A percentile compares a stretch with the other conserved stretches of the same genome.
phyloP scores from a whole-genome alignment of 768 basidiomycete species.

The Hemileccinum rubropunctum region DNA sequence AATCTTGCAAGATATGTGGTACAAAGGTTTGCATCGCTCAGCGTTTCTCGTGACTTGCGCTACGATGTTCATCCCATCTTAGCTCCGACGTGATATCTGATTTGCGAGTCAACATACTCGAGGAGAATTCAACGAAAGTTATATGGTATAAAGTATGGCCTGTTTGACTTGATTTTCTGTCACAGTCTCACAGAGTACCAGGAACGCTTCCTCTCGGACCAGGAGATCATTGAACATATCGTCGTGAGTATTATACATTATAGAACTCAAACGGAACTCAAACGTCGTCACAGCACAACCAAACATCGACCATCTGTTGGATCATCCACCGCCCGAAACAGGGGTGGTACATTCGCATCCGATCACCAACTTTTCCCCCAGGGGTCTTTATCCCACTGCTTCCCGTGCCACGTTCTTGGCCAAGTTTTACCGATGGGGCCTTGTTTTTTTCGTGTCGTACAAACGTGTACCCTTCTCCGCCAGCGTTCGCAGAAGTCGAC shows the following conservation, averaged over 20 bases:
- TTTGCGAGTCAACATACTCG: conserved; percentile 60
- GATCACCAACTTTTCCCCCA: conserved; percentile 68
- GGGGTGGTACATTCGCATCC: conserved; percentile 83
- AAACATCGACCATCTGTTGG: conserved; percentile 67
- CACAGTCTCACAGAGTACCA: conserved; percentile 31
- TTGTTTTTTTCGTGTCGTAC: conserved; percentile 54
- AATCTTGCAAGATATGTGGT: conserved; percentile 32
- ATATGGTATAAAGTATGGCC: conserved; percentile 70
- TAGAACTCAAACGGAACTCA: not conserved
- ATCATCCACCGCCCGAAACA: conserved; percentile 74
- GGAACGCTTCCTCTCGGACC: conserved; percentile 72
- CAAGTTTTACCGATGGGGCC: conserved; percentile 49
- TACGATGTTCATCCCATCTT: not conserved
- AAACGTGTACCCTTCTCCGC: conserved; percentile 30
- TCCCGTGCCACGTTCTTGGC: conserved; percentile 46
- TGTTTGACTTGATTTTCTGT: not conserved
- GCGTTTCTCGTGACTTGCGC: not conserved
- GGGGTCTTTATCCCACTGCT: conserved; percentile 53
- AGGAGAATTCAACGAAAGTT: conserved; percentile 55
- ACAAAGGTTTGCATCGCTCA: conserved; percentile 24
- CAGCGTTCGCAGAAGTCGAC: conserved; percentile 7
- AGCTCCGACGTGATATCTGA: conserved; percentile 76
- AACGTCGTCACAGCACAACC: conserved; percentile 50
- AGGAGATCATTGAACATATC: conserved; percentile 73
- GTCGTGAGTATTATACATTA: conserved; percentile 47